Percentiles rank a stretch among this genome's conserved stretches.
Evolutionary conservation across 2,329 filamentous ascomycete genomes (phyloP).

Genomic region (Chlorencoelia australis): DNA sequence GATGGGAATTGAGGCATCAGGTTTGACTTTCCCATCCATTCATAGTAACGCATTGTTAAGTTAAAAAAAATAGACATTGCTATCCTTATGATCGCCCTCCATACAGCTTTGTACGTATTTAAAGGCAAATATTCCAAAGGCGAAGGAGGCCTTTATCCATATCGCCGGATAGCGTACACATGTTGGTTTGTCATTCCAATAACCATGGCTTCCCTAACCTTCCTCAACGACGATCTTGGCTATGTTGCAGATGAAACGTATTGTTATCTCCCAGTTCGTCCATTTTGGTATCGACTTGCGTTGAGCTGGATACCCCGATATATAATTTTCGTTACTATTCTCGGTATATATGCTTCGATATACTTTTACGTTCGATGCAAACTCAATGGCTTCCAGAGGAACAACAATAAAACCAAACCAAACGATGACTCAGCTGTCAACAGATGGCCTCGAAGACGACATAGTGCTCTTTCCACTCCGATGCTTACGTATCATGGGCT

Average conservation of each 20-base stretch:
- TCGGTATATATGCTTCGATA: slow-evolving; percentile 57
- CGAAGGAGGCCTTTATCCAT: slow-evolving; percentile 58
- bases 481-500: slow-evolving; percentile 20
- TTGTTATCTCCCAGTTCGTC: slow-evolving; percentile 58
- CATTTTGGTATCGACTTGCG: slow-evolving; percentile 58
- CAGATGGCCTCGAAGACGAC: slow-evolving; percentile 3
- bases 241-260: slow-evolving; percentile 56
- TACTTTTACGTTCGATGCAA: slow-evolving; percentile 52
- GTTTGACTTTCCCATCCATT: slow-evolving; percentile 26
- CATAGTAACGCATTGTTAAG: neutral
- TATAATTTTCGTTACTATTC: slow-evolving; percentile 52
- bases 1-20: slow-evolving; percentile 55
- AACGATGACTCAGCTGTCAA: slow-evolving; percentile 6
- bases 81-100: slow-evolving; percentile 62
- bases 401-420: slow-evolving; percentile 7
- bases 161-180: slow-evolving; percentile 49
- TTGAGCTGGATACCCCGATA: slow-evolving; percentile 69
- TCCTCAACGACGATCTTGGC: slow-evolving; percentile 41
- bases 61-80: slow-evolving; percentile 43
- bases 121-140: slow-evolving; percentile 38
- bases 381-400: slow-evolving; percentile 23
- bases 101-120: slow-evolving; percentile 64
- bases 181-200: slow-evolving; percentile 48
- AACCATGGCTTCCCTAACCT: slow-evolving; percentile 52
- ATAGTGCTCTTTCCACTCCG: slow-evolving; percentile 18